Conservation (phyloP, 2,329 filamentous ascomycete species). For the Xylaria sp. region DNA sequence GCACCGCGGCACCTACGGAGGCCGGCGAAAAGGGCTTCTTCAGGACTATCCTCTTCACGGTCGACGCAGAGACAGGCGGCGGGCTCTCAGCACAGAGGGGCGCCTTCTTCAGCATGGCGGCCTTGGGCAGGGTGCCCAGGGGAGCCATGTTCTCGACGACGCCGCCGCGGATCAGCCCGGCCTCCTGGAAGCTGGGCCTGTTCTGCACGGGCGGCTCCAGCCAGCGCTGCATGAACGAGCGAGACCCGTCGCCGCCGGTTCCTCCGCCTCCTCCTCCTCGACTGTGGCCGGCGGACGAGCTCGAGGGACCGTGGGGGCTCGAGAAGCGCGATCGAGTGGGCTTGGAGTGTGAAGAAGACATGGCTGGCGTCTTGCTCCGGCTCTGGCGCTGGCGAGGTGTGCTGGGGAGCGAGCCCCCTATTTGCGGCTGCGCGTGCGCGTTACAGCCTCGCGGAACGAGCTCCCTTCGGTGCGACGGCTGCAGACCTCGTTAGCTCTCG, state of each 20-base stretch:
- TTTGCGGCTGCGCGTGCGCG: slow-evolving; percentile 40
- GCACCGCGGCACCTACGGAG: slow-evolving; percentile 8
- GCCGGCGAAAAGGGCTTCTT: slow-evolving; percentile 43
- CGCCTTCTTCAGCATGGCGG: slow-evolving; percentile 65
- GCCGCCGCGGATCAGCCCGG: slow-evolving; percentile 76
- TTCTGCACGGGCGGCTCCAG: slow-evolving; percentile 67
- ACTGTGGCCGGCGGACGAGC: slow-evolving; percentile 47
- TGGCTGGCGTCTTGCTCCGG: slow-evolving; percentile 24
- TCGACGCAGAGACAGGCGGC: slow-evolving; percentile 29
- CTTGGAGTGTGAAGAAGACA: slow-evolving; percentile 45
- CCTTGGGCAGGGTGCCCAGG: slow-evolving; percentile 77
- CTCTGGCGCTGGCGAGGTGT: slow-evolving; percentile 15
- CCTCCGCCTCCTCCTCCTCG: no score
- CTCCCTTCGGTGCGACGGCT: slow-evolving; percentile 37
- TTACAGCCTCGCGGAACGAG: slow-evolving; percentile 39
- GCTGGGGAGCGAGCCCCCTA: slow-evolving; percentile 44
- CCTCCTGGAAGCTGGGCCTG: slow-evolving; percentile 81
- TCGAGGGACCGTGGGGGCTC: slow-evolving; percentile 59
- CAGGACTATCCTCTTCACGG: slow-evolving; percentile 47
- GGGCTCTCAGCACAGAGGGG: slow-evolving; percentile 49
- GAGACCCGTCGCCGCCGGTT: slow-evolving; percentile 53
- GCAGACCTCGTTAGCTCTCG: slow-evolving; percentile 37
- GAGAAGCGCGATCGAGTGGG: slow-evolving; percentile 64
- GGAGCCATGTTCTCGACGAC: slow-evolving; percentile 87
- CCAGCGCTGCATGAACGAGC: slow-evolving; percentile 66